Evolutionary conservation across 192 early-diverging fungal species (phyloP), one percentile per base, ranked within the genome.

Genomic region (Backusella tarrabulga): DNA sequence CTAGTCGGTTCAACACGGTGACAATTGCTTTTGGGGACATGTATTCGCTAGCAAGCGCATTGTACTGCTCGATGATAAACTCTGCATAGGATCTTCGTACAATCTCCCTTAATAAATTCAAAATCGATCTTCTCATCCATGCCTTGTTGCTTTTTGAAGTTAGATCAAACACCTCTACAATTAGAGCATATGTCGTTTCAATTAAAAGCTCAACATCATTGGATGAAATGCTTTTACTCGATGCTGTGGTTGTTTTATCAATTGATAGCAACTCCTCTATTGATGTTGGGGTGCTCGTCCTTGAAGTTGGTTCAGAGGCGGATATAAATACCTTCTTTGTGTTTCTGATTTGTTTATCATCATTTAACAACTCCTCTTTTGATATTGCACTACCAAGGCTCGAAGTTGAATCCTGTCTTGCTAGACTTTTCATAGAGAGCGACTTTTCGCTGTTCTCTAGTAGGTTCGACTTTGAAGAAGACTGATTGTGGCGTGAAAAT

Each of bases 41-140:
- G 44, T 76, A 76, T 34, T 52, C 71, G 17, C 76, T n/a, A 12
- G 79, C 75, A 54, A 76, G 79, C 36, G 75, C 70, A n/a, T 77
- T 60, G 77, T 77, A 82, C 44, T 76, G 74, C 21, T 78, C 42
- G 17, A 74, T 63, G 6, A 82, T 75, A 32, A 75, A 52, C 34
- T 82, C 77, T 2, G 81, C 66, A 41, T 82, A 82, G 8, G 77
- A 76, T 19, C 81, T 73, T 26, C 81, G 77, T 26, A 82, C 74
- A 34, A 82, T 75, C 42, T 82, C 81, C 32, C 77, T 46, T 41
- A 82, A 54, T 21, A 82, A 36, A 60, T 82, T 82, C 11, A 82
- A 63, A 12, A 77, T 35, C 9, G 81, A 77, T 41, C 81, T 68
- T 38, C 81, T 73, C 70, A 82, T 34, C 81, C 81, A 82, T 12